Conservation (phyloP, 768 basidiomycete genomes). For the Leccinum imitatum region DNA sequence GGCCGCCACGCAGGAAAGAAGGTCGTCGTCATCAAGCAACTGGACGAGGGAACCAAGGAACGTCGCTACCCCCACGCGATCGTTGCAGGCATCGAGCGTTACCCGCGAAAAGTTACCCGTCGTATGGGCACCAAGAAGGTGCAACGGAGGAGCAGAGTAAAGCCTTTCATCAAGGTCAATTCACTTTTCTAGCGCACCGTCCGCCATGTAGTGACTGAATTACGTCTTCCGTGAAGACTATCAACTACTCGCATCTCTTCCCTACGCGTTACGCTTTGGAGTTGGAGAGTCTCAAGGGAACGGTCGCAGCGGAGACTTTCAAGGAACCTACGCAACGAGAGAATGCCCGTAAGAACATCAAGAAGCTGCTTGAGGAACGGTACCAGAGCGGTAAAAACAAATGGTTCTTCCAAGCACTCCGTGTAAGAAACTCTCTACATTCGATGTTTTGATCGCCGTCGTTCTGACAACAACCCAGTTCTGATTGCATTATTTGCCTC, state of each 20-base stretch:
- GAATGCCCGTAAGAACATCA: conserved; percentile 92
- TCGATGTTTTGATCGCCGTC: neutral
- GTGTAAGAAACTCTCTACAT: conserved; percentile 46
- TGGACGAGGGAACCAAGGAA: conserved; percentile 96
- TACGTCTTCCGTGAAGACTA: conserved; percentile 45
- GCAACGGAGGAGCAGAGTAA: conserved; percentile 90
- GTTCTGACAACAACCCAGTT: conserved; percentile 26
- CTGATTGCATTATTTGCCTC: conserved; percentile 27
- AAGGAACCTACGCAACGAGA: conserved; percentile 96
- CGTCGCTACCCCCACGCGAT: conserved; percentile 97
- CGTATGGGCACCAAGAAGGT: conserved; percentile 97
- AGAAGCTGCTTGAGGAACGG: conserved; percentile 95
- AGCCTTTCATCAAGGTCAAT: conserved; percentile 98
- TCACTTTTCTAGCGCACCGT: neutral
- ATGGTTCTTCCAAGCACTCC: conserved; percentile 93
- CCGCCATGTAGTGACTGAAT: neutral
- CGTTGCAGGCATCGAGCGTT: conserved; percentile 97
- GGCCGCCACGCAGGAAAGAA: conserved; percentile 99
- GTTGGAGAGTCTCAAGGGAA: conserved; percentile 90
- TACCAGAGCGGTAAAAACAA: conserved; percentile 94
- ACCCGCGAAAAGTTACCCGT: conserved; percentile 96
- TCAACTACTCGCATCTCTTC: conserved; percentile 99
- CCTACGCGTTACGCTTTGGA: conserved; percentile 99
- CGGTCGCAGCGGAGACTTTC: conserved; percentile 85
- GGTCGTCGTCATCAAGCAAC: conserved; percentile 97